Evolutionary conservation across 257 asterid genomes (phyloP), one percentile per base, ranked within the genome.

Genomic region (Apocynum venetum): DNA sequence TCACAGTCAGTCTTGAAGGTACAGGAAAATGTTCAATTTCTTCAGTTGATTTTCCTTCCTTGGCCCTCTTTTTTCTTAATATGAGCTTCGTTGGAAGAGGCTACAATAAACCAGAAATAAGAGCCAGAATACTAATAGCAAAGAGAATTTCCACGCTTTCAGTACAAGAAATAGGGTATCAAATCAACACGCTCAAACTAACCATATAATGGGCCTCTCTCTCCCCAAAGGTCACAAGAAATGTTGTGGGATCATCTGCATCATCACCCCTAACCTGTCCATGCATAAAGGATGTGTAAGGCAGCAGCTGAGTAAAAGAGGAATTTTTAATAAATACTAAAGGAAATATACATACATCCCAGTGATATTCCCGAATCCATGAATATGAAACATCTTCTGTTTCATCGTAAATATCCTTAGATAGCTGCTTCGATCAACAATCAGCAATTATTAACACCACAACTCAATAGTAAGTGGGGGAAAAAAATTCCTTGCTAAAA

Each of bases 301-400:
- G 61, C 81, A 84, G 61, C 61, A 84, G 73, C 63, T 47, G 46
- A n/a, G 61, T 71, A 40, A 55, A 75, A 31, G 14, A 53, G 36
- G 48, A 66, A 73, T n/a, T n/a, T 72, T 66, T 43, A 64, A 65
- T 15, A 38, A 73, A 35, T 73, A 49, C 74, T 15, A 73, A 56
- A 70, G 64, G 4, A 77, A 66, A 78, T 61, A 67, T 61, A 83
- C 97, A 35, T 89, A 93, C 98, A 85, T 96, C 98, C 88, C 92
- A 96, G 84, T 93, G 93, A 85, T 96, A 96, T 80, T 91, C 97
- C 61, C 98, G 97, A 81, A 96, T 79, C 98, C 97, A 96, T 36
- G 97, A 82, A 83, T 90, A 93, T 19, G 96, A 83, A 65, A 88
- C 82, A 83, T 96, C 99, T 88, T 93, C 98, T 47, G 81, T 88